These are phyloP conservation scores for Ophiostoma sp. DNA, from an alignment of 2,329 filamentous ascomycete species.

Conservation along the genomic window DNA sequence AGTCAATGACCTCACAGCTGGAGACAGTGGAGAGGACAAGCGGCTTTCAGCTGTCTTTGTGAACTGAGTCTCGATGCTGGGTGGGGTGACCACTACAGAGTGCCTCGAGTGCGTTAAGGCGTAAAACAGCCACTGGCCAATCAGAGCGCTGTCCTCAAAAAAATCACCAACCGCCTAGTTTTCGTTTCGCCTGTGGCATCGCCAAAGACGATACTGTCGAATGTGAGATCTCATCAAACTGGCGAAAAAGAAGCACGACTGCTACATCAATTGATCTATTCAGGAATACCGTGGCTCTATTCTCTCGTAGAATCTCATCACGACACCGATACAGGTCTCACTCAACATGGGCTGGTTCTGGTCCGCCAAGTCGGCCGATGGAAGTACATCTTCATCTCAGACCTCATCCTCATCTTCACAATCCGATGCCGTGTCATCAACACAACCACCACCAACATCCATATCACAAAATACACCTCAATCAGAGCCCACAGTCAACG, in stretches of 20 bases:
- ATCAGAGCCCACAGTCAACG: neutral
- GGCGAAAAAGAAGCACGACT: too few species aligned
- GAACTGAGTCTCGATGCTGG: neutral
- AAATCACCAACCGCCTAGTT: conserved; percentile 15
- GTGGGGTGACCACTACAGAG: neutral
- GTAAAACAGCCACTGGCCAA: conserved; percentile 3
- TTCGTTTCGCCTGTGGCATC: conserved; percentile 11
- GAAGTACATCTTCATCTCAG: conserved; percentile 24
- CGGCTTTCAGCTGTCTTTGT: neutral
- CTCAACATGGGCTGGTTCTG: conserved; percentile 63
- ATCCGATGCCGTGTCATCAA: conserved; percentile 13
- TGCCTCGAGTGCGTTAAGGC: neutral
- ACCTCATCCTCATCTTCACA: conserved; percentile 25
- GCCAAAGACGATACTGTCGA: too few species aligned
- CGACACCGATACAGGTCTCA: conserved; percentile 20
- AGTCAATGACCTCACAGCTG: conserved; percentile 24
- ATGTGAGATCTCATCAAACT: neutral
- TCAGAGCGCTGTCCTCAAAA: conserved; percentile 20
- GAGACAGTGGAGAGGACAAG: neutral
- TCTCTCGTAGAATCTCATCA: neutral
- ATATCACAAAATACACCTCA: conserved; percentile 10
- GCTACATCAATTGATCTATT: neutral
- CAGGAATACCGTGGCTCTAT: neutral
- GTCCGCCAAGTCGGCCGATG: conserved; percentile 44
- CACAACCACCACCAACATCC: conserved; percentile 16